These are phyloP conservation scores for Bassia scoparia DNA, from an alignment of 148 eudicot species.

Conservation along the genomic window DNA sequence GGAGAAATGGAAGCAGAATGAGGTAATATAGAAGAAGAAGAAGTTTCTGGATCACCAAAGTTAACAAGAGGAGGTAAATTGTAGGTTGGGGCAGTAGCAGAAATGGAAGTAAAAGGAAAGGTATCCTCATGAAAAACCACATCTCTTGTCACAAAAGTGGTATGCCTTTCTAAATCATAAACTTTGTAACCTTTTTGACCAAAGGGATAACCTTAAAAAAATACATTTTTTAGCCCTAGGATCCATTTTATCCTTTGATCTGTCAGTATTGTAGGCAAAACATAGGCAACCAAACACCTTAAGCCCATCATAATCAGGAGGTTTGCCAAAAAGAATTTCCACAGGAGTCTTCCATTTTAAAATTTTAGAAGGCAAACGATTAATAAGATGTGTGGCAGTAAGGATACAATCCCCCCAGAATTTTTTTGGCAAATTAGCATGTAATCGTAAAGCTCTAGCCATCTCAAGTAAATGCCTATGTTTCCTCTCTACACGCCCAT, in stretches of 20 bases:
- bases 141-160: not conserved
- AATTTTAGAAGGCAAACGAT: not conserved
- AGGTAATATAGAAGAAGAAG: too few species aligned
- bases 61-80: not conserved
- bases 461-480: not conserved
- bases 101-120: not conserved
- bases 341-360: not conserved
- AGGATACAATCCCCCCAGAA: constrained; percentile 9
- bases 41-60: too few species aligned
- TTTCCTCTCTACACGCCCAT: not conserved
- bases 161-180: not conserved
- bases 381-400: not conserved
- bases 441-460: not conserved
- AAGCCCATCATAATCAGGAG: not conserved
- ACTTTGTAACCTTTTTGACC: not conserved
- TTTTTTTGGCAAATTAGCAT: not conserved
- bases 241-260: not conserved
- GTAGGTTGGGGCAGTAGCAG: too few species aligned
- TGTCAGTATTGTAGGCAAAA: not conserved
- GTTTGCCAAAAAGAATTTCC: not conserved
- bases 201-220: not conserved
- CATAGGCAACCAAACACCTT: not conserved
- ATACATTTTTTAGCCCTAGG: not conserved
- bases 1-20: too few species aligned
- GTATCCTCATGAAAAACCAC: not conserved